These are phyloP conservation scores for Lipomyces anomalus DNA, from an alignment of 805 yeast species.

Conservation along the genomic window DNA sequence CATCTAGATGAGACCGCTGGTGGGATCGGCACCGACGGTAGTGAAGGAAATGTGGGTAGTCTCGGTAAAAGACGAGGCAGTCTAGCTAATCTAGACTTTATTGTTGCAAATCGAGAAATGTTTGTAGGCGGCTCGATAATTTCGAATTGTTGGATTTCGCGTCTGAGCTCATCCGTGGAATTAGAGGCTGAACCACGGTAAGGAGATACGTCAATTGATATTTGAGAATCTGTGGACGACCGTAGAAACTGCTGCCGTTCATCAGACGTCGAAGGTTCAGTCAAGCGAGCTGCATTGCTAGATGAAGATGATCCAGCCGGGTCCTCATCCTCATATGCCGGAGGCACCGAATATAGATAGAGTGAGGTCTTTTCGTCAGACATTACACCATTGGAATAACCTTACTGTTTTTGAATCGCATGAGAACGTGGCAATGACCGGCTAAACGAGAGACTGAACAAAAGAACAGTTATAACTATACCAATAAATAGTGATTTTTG, in stretches of 20 bases:
- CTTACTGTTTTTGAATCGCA: no score
- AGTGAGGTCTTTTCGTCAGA: constrained; percentile 16
- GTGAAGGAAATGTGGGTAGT: no score
- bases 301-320: neutral
- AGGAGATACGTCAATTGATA: no score
- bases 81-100: neutral
- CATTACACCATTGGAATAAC: no score
- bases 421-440: no score
- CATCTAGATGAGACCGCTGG: neutral
- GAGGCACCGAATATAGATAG: constrained; percentile 23
- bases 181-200: constrained; percentile 20
- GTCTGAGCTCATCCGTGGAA: constrained; percentile 10
- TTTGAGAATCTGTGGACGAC: neutral
- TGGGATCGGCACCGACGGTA: neutral
- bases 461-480: no score
- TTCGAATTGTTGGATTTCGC: constrained; percentile 40
- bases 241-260: constrained; percentile 17
- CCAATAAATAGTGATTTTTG: no score
- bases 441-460: no score
- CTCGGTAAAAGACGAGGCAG: neutral
- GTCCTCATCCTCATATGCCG: constrained; percentile 19
- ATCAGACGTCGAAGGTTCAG: constrained; percentile 3
- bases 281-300: neutral
- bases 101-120: neutral
- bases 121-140: constrained; percentile 37